Percentiles rank a stretch among this genome's conserved stretches.
These are phyloP conservation scores for Gentiana straminea DNA, from an alignment of 257 asterid species.

Conservation along the genomic window DNA sequence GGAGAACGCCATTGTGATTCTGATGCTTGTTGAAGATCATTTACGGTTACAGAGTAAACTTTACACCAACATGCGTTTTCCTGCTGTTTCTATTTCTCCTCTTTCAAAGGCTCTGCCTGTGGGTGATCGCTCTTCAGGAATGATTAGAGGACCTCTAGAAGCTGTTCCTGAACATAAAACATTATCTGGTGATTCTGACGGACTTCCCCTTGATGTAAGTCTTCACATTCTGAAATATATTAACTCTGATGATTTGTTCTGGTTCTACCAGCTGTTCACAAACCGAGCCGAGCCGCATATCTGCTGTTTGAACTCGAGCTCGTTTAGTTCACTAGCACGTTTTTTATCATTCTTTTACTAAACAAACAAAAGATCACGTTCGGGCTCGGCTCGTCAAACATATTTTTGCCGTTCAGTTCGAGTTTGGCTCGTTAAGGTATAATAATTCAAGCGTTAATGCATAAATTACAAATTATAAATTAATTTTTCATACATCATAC, in stretches of 20 bases:
- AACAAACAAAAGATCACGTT: no score
- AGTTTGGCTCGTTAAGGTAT: no score
- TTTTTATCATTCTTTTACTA: no score
- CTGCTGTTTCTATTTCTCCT: constrained; percentile 54
- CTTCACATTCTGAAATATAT: constrained; percentile 2
- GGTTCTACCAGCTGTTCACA: background rate
- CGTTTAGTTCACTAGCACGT: no score
- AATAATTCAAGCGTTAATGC: no score
- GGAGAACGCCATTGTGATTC: constrained; percentile 95
- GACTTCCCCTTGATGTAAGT: constrained; percentile 72
- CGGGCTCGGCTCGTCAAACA: no score
- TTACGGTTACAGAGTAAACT: constrained; percentile 89
- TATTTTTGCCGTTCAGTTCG: no score
- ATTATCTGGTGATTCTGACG: constrained; percentile 54
- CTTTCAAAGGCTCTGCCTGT: constrained; percentile 46
- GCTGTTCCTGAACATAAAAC: constrained; percentile 47
- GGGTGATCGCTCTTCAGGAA: constrained; percentile 37
- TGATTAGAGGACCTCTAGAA: constrained; percentile 37
- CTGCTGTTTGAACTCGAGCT: no score
- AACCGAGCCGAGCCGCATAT: no score
- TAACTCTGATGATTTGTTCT: background rate
- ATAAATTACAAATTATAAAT: no score
- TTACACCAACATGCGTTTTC: constrained; percentile 56
- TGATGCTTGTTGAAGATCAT: constrained; percentile 98
- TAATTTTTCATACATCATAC: no score